A percentile compares a stretch with the other conserved stretches of the same genome.
Conservation (phyloP, 164 flowering plant species). For the Euptelea pleiosperma region DNA sequence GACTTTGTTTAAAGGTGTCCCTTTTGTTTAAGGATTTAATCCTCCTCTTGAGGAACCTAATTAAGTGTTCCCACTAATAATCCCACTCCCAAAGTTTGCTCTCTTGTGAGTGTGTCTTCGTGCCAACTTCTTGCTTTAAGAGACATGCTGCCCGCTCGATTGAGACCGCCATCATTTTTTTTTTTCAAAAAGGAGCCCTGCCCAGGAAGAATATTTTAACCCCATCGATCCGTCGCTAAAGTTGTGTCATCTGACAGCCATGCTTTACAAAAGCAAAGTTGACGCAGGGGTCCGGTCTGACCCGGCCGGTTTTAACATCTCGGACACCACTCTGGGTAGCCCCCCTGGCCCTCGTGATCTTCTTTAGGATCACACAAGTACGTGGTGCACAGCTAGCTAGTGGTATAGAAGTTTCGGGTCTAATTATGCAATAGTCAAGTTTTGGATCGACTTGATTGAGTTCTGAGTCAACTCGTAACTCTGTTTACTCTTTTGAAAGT, state of each 20-base stretch:
- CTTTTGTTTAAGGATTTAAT: neutral
- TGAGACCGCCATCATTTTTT: conserved; percentile 53
- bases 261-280: conserved; percentile 13
- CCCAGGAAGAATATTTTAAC: too few relatives aligned
- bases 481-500: too few relatives aligned
- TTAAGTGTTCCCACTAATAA: conserved; percentile 19
- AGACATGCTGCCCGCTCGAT: conserved; percentile 57
- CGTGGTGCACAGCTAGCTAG: too few relatives aligned
- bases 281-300: conserved; percentile 20
- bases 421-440: too few relatives aligned
- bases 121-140: conserved; percentile 40
- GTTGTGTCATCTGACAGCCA: conserved; percentile 17
- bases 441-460: too few relatives aligned
- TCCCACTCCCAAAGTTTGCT: neutral
- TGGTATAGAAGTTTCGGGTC: too few relatives aligned
- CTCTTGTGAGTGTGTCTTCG: conserved; percentile 22
- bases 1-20: neutral
- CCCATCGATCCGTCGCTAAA: too few relatives aligned
- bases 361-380: too few relatives aligned
- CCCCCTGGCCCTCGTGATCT: too few relatives aligned
- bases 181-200: conserved; percentile 10
- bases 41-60: conserved; percentile 21
- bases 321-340: conserved; percentile 15
- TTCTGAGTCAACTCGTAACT: too few relatives aligned
- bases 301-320: conserved; percentile 42